Conservation (phyloP, 306 rosid species). For the Purshia tridentata region DNA sequence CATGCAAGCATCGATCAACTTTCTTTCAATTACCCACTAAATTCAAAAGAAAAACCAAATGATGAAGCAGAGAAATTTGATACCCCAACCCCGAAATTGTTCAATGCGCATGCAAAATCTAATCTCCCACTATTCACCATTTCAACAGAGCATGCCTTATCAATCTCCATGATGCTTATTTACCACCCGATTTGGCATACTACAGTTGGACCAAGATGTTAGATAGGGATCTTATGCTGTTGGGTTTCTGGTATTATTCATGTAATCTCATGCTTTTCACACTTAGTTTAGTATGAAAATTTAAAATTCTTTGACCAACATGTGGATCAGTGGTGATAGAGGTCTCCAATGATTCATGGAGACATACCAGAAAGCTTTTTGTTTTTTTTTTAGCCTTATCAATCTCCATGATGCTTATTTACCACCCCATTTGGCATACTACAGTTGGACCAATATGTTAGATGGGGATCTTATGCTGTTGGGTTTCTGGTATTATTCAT, state of each 20-base stretch:
- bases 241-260: conserved; percentile 16
- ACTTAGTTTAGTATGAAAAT: not conserved
- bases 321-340: not conserved
- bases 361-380: not conserved
- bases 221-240: not conserved
- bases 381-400: not conserved
- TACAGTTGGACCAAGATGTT: conserved; percentile 1
- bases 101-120: conserved; percentile 35
- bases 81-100: not conserved
- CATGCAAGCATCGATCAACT: conserved; percentile 15
- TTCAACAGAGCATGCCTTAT: conserved; percentile 14
- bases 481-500: conserved; percentile 16
- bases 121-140: conserved; percentile 29
- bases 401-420: not conserved
- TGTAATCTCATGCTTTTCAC: not conserved
- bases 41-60: not conserved
- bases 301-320: not conserved
- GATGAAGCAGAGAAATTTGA: not conserved
- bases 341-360: not conserved
- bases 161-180: not conserved
- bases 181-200: conserved; percentile 11
- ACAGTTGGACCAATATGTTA: not conserved
- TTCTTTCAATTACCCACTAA: not conserved
- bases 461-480: too few relatives aligned
- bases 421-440: conserved; percentile 13